Evolutionary conservation across 805 yeast genomes (phyloP).

Genomic region (Metschnikowia picachoensis): DNA sequence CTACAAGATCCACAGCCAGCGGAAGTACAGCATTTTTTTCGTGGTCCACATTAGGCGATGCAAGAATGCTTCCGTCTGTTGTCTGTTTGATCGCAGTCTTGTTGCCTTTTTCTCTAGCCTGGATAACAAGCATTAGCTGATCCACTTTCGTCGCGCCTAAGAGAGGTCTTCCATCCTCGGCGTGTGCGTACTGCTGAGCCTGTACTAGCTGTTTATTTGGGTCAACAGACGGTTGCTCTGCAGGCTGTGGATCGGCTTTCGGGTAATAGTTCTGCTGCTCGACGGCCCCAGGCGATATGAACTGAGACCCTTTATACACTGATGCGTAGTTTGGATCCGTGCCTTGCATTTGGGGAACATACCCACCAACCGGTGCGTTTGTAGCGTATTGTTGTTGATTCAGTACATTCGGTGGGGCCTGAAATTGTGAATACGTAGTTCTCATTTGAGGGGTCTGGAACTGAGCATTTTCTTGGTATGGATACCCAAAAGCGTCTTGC

Average conservation of each 20-base stretch:
- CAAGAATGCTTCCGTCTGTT: constrained; percentile 66
- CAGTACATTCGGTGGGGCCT: background rate
- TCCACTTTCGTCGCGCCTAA: constrained; percentile 88
- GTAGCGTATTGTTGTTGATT: constrained; percentile 3
- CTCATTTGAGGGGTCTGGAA: constrained; percentile 1
- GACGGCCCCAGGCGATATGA: constrained; percentile 3
- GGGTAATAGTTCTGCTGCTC: constrained; percentile 4
- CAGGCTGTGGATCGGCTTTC: background rate
- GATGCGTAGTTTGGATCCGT: background rate
- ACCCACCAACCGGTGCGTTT: background rate
- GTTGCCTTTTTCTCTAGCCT: constrained; percentile 77
- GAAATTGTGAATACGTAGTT: constrained; percentile 1
- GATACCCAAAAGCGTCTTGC: constrained; percentile 3
- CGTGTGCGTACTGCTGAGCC: constrained; percentile 43
- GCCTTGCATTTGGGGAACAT: background rate
- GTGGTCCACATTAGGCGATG: constrained; percentile 25
- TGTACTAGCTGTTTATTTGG: constrained; percentile 34
- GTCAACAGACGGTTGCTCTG: background rate
- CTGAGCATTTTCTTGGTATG: constrained; percentile 4
- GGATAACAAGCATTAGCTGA: constrained; percentile 85
- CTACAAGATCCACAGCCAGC: constrained; percentile 58
- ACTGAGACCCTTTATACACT: constrained; percentile 5
- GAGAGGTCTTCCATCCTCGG: constrained; percentile 65
- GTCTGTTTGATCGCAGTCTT: constrained; percentile 61
- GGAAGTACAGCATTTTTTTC: constrained; percentile 45